phyloP scores from a whole-genome alignment of 768 basidiomycete species.

The Lactarius evosmus region DNA sequence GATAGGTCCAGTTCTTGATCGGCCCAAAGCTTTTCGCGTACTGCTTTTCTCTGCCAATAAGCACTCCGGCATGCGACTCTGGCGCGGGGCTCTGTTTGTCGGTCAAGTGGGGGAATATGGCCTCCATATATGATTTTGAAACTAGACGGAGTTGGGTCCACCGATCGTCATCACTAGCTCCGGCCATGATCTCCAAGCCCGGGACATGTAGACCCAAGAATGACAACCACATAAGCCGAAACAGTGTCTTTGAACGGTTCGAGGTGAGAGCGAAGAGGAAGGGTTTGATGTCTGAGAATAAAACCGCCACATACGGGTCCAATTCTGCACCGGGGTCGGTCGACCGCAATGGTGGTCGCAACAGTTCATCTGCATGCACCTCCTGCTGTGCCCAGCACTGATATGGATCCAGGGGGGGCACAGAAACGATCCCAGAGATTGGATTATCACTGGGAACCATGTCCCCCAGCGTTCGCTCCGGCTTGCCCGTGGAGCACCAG shows the following conservation, averaged over 20 bases:
- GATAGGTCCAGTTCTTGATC: slow-evolving; percentile 61
- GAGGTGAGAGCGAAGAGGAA: slow-evolving; percentile 48
- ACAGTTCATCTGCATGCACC: slow-evolving; percentile 42
- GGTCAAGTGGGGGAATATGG: slow-evolving; percentile 49
- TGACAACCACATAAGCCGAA: slow-evolving; percentile 69
- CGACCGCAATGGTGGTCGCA: slow-evolving; percentile 52
- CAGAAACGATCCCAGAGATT: slow-evolving; percentile 28
- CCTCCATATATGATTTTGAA: slow-evolving; percentile 43
- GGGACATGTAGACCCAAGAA: slow-evolving; percentile 70
- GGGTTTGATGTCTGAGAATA: slow-evolving; percentile 69
- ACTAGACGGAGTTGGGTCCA: slow-evolving; percentile 56
- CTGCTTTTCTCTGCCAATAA: slow-evolving; percentile 64
- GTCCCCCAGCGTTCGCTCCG: slow-evolving; percentile 30
- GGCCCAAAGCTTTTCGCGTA: slow-evolving; percentile 63
- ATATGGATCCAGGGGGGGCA: slow-evolving; percentile 54
- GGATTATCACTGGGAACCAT: slow-evolving; percentile 14
- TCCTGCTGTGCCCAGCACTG: slow-evolving; percentile 63
- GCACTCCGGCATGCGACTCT: slow-evolving; percentile 61
- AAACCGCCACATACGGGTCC: slow-evolving; percentile 71
- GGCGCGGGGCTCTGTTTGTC: slow-evolving; percentile 40
- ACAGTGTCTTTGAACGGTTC: slow-evolving; percentile 46
- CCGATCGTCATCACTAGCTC: slow-evolving; percentile 53
- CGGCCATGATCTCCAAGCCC: slow-evolving; percentile 44
- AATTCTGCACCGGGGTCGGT: slow-evolving; percentile 44
- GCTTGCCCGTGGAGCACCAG: slow-evolving; percentile 51